These are phyloP conservation scores for Paramecium tetraurelia DNA, from an alignment of 73 alveolate genomes.

Conservation along the genomic window DNA sequence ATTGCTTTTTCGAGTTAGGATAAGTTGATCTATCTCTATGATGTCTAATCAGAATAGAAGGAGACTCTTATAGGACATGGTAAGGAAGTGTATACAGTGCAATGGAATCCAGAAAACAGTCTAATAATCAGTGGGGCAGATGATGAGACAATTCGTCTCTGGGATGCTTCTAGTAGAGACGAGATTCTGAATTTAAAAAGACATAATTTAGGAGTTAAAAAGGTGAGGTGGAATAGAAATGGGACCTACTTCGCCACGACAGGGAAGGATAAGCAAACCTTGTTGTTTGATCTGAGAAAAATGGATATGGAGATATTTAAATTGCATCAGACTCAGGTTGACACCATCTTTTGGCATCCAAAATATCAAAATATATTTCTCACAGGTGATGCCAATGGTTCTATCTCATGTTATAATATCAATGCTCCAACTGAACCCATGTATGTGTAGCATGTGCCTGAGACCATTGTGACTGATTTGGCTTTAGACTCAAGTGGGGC, in stretches of 20 bases:
- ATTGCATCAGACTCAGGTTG: neutral
- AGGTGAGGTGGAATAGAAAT: neutral
- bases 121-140: slow-evolving; percentile 18
- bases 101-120: neutral
- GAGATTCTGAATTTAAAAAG: neutral
- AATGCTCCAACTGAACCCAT: slow-evolving; percentile 15
- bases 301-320: neutral
- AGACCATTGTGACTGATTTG: neutral
- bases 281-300: slow-evolving; percentile 3
- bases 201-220: slow-evolving; percentile 39
- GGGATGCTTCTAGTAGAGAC: slow-evolving; percentile 42
- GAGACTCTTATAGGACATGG: slow-evolving; percentile 26
- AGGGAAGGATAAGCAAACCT: neutral
- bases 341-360: neutral
- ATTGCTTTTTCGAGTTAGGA: neutral
- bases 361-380: neutral
- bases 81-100: neutral
- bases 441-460: neutral
- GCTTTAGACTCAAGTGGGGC: neutral
- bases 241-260: neutral
- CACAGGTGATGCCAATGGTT: neutral
- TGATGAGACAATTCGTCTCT: slow-evolving; percentile 27
- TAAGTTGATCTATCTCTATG: neutral
- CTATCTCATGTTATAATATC: neutral
- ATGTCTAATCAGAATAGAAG: neutral